Evolutionary conservation across 1,284 basidiomycete genomes (phyloP).

Genomic region (Ganoderma meredithae): DNA sequence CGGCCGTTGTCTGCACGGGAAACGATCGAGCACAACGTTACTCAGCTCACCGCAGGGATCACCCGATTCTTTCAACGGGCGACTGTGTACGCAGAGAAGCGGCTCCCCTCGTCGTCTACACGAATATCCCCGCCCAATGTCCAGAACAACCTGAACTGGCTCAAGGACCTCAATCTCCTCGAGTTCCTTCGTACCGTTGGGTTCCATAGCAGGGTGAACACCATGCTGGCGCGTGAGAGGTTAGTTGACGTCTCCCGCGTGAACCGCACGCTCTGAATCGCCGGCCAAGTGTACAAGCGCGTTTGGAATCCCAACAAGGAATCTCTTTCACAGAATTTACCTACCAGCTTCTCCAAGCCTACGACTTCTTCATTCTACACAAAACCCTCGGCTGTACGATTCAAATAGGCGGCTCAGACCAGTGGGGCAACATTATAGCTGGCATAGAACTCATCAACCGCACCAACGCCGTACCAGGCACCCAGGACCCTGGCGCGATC

Average conservation of each 20-base stretch:
- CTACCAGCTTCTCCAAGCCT: constrained; percentile 97
- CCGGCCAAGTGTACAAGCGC: constrained; percentile 79
- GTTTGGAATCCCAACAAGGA: constrained; percentile 79
- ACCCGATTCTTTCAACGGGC: constrained; percentile 78
- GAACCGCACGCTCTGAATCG: not conserved
- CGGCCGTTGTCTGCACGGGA: constrained; percentile 72
- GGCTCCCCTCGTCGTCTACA: constrained; percentile 34
- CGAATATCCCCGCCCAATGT: constrained; percentile 52
- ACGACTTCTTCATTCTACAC: constrained; percentile 91
- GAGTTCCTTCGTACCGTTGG: constrained; percentile 90
- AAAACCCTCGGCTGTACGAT: constrained; percentile 76
- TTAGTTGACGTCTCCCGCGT: constrained; percentile 42
- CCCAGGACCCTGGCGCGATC: constrained; percentile 24
- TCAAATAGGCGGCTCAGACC: constrained; percentile 96
- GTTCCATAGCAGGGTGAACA: constrained; percentile 82
- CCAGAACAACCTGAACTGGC: constrained; percentile 90
- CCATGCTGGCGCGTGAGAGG: constrained; percentile 94
- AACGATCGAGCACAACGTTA: constrained; percentile 75
- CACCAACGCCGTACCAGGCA: constrained; percentile 39
- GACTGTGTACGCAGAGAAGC: constrained; percentile 60
- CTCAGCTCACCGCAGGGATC: constrained; percentile 71
- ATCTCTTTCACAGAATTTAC: constrained; percentile 98
- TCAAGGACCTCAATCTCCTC: constrained; percentile 74
- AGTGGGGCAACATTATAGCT: constrained; percentile 98
- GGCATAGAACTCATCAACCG: constrained; percentile 90